Conservation (phyloP, 2,329 filamentous ascomycete species). For the Clarireedia monteithiana region DNA sequence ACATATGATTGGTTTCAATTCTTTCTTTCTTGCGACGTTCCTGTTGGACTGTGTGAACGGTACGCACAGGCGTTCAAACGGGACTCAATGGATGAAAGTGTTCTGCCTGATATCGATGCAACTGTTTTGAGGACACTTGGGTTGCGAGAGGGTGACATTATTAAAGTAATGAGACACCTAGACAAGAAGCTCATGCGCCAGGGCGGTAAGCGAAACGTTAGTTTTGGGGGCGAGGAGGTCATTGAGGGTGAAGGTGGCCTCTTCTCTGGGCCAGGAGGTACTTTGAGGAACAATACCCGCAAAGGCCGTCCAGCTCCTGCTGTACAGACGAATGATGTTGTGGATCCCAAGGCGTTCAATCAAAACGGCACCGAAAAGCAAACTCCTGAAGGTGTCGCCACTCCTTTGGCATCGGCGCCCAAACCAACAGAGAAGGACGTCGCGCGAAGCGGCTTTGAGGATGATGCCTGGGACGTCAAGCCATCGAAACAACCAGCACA, state of each 20-base stretch:
- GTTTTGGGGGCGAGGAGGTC: conserved; percentile 47
- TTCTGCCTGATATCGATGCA: conserved; percentile 82
- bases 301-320: conserved; percentile 83
- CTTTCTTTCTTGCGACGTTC: conserved; percentile 87
- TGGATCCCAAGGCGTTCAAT: conserved; percentile 81
- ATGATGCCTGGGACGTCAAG: conserved; percentile 96
- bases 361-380: conserved; percentile 36
- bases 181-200: conserved; percentile 72
- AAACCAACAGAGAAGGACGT: conserved; percentile 41
- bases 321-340: conserved; percentile 76
- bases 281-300: conserved; percentile 86
- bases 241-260: conserved; percentile 57
- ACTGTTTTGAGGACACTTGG: conserved; percentile 78
- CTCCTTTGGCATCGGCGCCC: conserved; percentile 35
- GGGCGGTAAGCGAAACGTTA: conserved; percentile 45
- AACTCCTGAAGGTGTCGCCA: conserved; percentile 37
- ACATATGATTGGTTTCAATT: conserved; percentile 99
- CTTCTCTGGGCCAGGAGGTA: conserved; percentile 89
- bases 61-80: conserved; percentile 83
- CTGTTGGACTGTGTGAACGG: conserved; percentile 85
- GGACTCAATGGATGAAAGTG: conserved; percentile 94
- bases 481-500: conserved; percentile 52
- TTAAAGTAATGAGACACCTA: conserved; percentile 86
- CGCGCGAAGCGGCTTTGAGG: conserved; percentile 67
- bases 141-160: conserved; percentile 91